Base-by-base conservation (phyloP, 1,284 basidiomycete species). In the Cryptococcus sp. region DNA sequence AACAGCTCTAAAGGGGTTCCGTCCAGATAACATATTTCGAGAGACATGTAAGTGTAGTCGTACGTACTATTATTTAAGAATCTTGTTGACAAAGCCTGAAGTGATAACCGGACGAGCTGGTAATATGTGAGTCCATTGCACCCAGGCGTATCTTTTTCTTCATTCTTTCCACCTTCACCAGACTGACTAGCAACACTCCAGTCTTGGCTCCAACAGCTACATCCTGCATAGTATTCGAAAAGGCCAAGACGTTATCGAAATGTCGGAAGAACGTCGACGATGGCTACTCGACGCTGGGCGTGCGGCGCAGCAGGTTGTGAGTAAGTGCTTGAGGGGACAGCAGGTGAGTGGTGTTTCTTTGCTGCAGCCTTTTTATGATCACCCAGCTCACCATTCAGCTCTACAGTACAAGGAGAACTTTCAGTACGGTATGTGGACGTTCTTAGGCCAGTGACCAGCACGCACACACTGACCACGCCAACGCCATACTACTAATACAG, bases 151-250 rank as follows among this genome's bases (percentile, higher is more conserved):
- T 11, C 23, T 45, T 28, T 46, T 15, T 7, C 8, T 42, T 21
- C n/a, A n/a, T n/a, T n/a, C n/a, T n/a, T n/a, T n/a, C n/a, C n/a
- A n/a, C n/a, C n/a, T n/a, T n/a, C n/a, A n/a, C n/a, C n/a, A 46
- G 18, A 28, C 48, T 51, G 33, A 53, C 8, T 6, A 16, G 23
- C 23, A 9, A 33, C 4, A 9, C n/a, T n/a, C n/a, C 35, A 63
- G 64, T 21, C 60, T 72, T 23, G 61, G 61, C 39, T 63, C 66
- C 18, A 72, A 72, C 58, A 62, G 65, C 13, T 63, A 64, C 12
- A 60, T 72, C 20, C 53, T 72, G 4, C 66, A 69, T 47, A 64
- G 63, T 6, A 59, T 71, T 1, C 62, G 66, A 11, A 64, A 55
- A 11, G 60, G 62, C n/a, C 50, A 60, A 7, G 68, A 71, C 51